These are phyloP conservation scores for Termitomyces sp. DNA, from an alignment of 768 basidiomycete genomes.

Conservation along the genomic window DNA sequence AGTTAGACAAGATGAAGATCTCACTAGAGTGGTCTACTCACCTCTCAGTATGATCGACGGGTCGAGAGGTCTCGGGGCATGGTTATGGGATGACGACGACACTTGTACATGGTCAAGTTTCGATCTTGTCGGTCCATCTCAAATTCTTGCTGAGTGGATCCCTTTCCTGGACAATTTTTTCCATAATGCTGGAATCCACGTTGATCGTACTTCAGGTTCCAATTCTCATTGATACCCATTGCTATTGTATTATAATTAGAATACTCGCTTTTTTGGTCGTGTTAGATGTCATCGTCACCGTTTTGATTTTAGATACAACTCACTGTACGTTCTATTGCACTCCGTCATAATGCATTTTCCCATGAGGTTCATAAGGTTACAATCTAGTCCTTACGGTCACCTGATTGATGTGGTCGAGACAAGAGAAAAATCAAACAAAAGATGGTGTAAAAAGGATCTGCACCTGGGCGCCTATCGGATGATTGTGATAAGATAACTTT, in stretches of 20 bases:
- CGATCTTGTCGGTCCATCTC: not conserved
- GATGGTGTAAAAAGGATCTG: not conserved
- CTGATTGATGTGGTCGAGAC: not conserved
- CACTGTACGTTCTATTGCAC: not conserved
- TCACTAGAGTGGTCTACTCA: not conserved
- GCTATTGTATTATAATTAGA: not conserved
- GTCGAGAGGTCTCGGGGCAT: not conserved
- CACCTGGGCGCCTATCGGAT: not conserved
- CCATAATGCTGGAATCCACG: not conserved
- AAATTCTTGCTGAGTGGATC: not conserved
- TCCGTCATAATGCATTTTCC: not conserved
- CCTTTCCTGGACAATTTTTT: not conserved
- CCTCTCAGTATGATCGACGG: not conserved
- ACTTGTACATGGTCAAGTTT: not conserved
- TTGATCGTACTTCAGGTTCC: not conserved
- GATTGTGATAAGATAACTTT: not conserved
- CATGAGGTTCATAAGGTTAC: too few species aligned
- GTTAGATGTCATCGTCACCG: not conserved
- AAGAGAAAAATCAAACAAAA: not conserved
- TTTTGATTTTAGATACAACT: not conserved
- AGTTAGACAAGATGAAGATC: not conserved
- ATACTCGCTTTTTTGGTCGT: not conserved
- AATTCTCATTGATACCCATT: not conserved
- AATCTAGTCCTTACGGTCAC: too few species aligned
- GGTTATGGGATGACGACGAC: slow-evolving; percentile 2